Base-by-base conservation (phyloP, 805 yeast genomes). In the Ogataea degrootiae region DNA sequence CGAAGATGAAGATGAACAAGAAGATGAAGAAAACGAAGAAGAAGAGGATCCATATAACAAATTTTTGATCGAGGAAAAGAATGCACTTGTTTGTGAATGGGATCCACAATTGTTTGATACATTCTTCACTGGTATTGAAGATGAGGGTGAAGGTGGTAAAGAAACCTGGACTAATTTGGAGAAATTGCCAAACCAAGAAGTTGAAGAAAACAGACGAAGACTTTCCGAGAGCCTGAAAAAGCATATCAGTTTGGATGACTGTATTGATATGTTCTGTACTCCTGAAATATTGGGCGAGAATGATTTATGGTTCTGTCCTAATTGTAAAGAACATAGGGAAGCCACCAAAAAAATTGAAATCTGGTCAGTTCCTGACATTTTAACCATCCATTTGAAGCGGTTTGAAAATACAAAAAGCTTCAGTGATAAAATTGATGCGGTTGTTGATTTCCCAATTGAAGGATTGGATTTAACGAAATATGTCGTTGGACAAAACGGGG, bases 221-320 rank as follows among this genome's bases (percentile, higher is more conserved):
- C 56, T 56, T 9, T 54, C 58, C 19, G 57, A 59, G 40, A 54
- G 55, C 43, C 52, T 58, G 4, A 67, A 67, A 42, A 64, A 72
- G 47, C 71, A 72, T 34, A 76, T 84, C 19, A 71, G 86, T 0
- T 72, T 92, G 17, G 77, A 80, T 52, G 92, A 87, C 56, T 92
- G 98, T 61, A 63, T 92, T 41, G 75, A 76, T 19, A 61, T 80
- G 49, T 92, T 92, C 59, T 80, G 95, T 17, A 77, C 79, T 43
- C 84, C 95, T 0, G 99, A 92, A 63, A 80, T 90, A 2, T 72
- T 92, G 40, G 88, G 97, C 14, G 85, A 87, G 43, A 84, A 88
- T 45, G 98, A 92, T 66, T 72, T 89, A 34, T 92, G 98, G 98
- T 91, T 83, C 58, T 92, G 99, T 65, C 95, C 97, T 0, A 68